Base-by-base conservation (phyloP, 2,329 filamentous ascomycete genomes). In the Aureobasidium lini region DNA sequence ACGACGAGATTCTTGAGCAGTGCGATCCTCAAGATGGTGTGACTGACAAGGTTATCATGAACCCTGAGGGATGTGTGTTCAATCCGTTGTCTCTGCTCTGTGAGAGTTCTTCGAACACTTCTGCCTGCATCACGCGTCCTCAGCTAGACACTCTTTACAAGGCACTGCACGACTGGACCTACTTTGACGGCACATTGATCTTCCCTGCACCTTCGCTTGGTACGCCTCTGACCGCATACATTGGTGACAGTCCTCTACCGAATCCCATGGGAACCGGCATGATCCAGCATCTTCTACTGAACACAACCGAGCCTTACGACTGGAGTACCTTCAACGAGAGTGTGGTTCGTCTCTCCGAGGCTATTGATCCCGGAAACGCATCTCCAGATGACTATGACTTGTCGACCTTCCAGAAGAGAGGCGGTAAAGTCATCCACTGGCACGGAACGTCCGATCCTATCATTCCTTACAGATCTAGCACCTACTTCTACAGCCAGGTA, bases 11-110 rank as follows among this genome's bases (percentile, higher is more conserved):
- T 39, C 62, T 81, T 34, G 69, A 71, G n/a, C 78, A 81, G 65
- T 82, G 80, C 64, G 79, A 82, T 63, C 65, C 65, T 3, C 67
- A 79, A 8, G 80, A 82, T 62, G 77, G 77, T 11, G 73, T 75
- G 10, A 66, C 68, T 7, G 80, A 82, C 64, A 76, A 76, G 8
- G 74, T 80, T 56, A 67, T 80, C 36, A 76, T 78, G 64, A 74
- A 77, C 62, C 72, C 77, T 2, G 69, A 68, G 6, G 67, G 73
- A 16, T 80, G 78, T 68, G 64, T 72, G 8, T 75, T 74, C 62
- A 66, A 72, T 31, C 75, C 76, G 11, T 68, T 73, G 44, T 66
- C 68, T 9, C 68, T 77, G 10, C 62, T 72, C 34, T 78, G 76
- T 66, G 62, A 62, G 36, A 67, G 72, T 57, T 67, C 65, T 34